Base-by-base conservation (phyloP, 31 red algal species). In the Endocladia muricata region DNA sequence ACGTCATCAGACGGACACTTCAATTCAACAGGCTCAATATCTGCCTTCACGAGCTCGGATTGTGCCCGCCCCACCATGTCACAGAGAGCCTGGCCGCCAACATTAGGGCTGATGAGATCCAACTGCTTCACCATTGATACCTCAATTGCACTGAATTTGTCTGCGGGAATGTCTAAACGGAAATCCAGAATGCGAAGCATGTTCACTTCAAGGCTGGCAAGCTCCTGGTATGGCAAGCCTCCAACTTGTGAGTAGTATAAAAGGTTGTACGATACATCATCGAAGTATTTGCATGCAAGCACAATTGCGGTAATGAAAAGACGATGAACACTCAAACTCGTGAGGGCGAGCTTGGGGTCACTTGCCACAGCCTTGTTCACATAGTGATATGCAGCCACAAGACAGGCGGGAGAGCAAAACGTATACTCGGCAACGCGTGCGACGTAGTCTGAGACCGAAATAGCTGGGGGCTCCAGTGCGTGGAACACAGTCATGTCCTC, bases 231-330 rank as follows among this genome's bases (percentile, higher is more conserved):
- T 2, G 89, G 82, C 9, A 97, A 37, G 25, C 94, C 94, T n/a
- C 94, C 94, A 8, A 97, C 94, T 66, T 93, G 89, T 0, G 89
- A 69, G 61, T 93, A 97, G 41, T 97, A 93, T 33, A 66, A 44
- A 55, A 88, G 86, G 67, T 97, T 90, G 78, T 93, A 97, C 42
- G 79, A 90, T 13, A 89, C 41, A 72, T 97, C 94, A 49, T 97
- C 94, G 43, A 83, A 81, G 54, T 86, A 93, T 70, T 97, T 97
- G 54, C 73, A 83, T 9, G 94, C 94, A 11, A 97, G 68, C 51
- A 97, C 82, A 25, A 92, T 49, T 9, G 80, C 75, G 0, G 94
- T 90, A 48, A 97, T 83, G 26, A 97, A 73, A 36, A 97, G 36
- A 2, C 94, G 94, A 41, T 97, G 90, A 11, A 83, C 81, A 34